Base-by-base conservation (phyloP, 139 green algal genomes). In the Bryopsis sp. region DNA sequence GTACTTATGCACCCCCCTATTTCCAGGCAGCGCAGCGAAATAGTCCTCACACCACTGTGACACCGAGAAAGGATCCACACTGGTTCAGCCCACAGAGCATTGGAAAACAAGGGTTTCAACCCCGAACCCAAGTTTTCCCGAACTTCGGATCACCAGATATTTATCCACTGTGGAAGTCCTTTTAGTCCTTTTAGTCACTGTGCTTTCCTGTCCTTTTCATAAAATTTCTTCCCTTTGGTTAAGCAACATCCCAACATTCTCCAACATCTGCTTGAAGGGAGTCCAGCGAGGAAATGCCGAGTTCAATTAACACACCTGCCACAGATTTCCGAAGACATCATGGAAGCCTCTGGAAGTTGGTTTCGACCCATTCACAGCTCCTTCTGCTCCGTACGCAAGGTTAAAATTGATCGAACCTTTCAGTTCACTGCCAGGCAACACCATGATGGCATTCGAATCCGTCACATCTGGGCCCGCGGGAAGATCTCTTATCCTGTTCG, bases 371-470 rank as follows among this genome's bases (percentile, higher is more conserved):
- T 79, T 79, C n/a, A 91, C 85, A 26, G 76, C 80, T 28, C 48
- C 79, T 71, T 88, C 76, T 29, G 75, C 77, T 58, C 84, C 76
- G 47, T 85, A 81, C 1, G 82, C 84, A n/a, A 92, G 78, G 73
- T 91, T 81, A 29, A 79, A 64, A 77, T 87, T 89, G 66, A 33
- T 34, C 35, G 66, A 43, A 3, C 31, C 47, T 8, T 48, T 6
- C 47, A 66, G 43, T 32, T 66, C 15, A 60, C 71, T 39, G 31
- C 7, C 34, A 28, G 26, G 24, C 15, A 68, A n/a, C 63, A 70
- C 46, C 60, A 61, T 19, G 43, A 54, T 19, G 8, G 39, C 2
- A 60, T 5, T 39, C 63, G 4, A n/a, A n/a, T n/a, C n/a, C n/a
- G n/a, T n/a, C n/a, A n/a, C n/a, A n/a, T n/a, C n/a, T n/a, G n/a